A percentile compares a stretch with the other conserved stretches of the same genome.
These are phyloP conservation scores for Clonostachys sp. DNA, from an alignment of 2,329 filamentous ascomycete species.

Conservation along the genomic window DNA sequence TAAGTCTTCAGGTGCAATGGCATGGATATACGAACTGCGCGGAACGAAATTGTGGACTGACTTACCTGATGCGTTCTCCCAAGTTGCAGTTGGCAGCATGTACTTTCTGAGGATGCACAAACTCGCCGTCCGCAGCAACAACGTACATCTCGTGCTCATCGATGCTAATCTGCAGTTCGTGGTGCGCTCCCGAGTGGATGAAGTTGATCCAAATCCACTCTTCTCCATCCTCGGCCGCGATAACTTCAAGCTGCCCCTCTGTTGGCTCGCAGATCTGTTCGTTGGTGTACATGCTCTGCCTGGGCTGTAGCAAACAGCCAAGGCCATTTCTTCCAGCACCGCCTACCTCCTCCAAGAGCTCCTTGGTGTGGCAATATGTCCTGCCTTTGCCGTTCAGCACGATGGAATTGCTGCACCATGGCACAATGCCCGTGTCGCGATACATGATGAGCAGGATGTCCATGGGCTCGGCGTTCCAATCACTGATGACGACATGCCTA, in stretches of 20 bases:
- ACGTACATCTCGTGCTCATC: slow-evolving; percentile 49
- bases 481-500: slow-evolving; percentile 45
- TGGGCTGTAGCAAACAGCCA: too few species aligned
- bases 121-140: slow-evolving; percentile 48
- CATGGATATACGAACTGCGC: too few species aligned
- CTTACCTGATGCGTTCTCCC: slow-evolving; percentile 26
- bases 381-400: slow-evolving; percentile 57
- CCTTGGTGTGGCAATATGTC: too few species aligned
- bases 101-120: slow-evolving; percentile 45
- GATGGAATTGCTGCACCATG: slow-evolving; percentile 54
- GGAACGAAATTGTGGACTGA: too few species aligned
- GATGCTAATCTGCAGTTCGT: slow-evolving; percentile 38
- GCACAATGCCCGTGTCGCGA: slow-evolving; percentile 35
- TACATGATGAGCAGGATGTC: slow-evolving; percentile 26
- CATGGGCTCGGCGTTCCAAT: slow-evolving; percentile 44
- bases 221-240: slow-evolving; percentile 10
- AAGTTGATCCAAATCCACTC: slow-evolving; percentile 50
- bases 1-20: too few species aligned
- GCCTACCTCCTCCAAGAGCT: too few species aligned
- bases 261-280: too few species aligned
- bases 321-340: too few species aligned
- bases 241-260: too few species aligned
- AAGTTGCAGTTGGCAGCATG: slow-evolving; percentile 42
- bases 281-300: too few species aligned
- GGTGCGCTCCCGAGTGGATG: slow-evolving; percentile 44